A percentile compares a stretch with the other conserved stretches of the same genome.
Conservation (phyloP, 345 rosid species). For the Citrus trifoliata region DNA sequence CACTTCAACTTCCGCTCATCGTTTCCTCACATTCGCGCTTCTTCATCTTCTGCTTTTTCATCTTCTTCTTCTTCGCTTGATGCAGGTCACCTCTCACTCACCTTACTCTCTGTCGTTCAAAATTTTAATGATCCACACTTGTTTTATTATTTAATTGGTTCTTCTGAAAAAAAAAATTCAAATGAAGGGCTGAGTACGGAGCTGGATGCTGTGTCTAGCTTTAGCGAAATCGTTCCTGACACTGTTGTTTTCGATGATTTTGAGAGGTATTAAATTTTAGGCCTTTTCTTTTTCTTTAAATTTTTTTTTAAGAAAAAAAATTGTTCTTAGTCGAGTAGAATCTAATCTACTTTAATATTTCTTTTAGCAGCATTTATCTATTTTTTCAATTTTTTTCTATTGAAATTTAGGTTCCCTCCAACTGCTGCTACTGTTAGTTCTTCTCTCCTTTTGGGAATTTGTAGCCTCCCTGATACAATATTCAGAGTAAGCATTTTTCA, state of each 20-base stretch:
- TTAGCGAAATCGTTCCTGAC: constrained; percentile 92
- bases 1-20: constrained; percentile 39
- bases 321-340: neutral
- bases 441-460: constrained; percentile 82
- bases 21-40: constrained; percentile 54
- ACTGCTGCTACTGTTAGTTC: constrained; percentile 99
- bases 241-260: constrained; percentile 94
- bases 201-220: constrained; percentile 76
- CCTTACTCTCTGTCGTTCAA: constrained; percentile 1
- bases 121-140: neutral
- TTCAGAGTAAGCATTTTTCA: constrained; percentile 52
- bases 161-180: too few relatives aligned
- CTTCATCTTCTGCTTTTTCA: constrained; percentile 72
- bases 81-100: constrained; percentile 31
- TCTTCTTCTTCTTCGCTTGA: constrained; percentile 64
- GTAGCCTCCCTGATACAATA: constrained; percentile 85
- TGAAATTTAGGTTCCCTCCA: constrained; percentile 70
- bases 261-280: constrained; percentile 45
- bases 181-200: constrained; percentile 52
- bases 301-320: neutral
- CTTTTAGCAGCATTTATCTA: too few relatives aligned
- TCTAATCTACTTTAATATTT: neutral
- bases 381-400: too few relatives aligned
- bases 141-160: neutral
- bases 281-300: neutral